A percentile compares a stretch with the other conserved stretches of the same genome.
phyloP scores from a whole-genome alignment of 768 basidiomycete species.

The Phaffia australis region DNA sequence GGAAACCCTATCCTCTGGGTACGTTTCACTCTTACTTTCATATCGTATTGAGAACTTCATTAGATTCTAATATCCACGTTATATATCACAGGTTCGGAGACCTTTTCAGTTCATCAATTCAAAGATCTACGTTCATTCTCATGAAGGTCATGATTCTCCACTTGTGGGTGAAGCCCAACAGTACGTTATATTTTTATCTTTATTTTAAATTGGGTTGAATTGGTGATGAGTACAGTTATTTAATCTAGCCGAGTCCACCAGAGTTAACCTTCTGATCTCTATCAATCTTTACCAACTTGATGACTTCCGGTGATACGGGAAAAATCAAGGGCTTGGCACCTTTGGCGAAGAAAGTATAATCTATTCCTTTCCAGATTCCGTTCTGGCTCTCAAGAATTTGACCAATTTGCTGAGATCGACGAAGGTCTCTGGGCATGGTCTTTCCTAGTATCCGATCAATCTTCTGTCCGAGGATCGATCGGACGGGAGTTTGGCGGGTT shows the following conservation, averaged over 20 bases:
- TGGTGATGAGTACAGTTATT: too few species aligned
- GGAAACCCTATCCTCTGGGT: constrained; percentile 24
- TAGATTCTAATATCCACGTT: not conserved
- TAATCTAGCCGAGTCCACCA: too few species aligned
- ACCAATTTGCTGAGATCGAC: constrained; percentile 22
- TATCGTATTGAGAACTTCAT: too few species aligned
- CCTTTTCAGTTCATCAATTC: constrained; percentile 23
- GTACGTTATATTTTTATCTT: not conserved
- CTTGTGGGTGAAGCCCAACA: constrained; percentile 25
- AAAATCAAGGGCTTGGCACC: constrained; percentile 14
- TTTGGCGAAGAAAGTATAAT: constrained; percentile 23
- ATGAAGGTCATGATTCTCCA: constrained; percentile 11
- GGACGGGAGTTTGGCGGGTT: constrained; percentile 23
- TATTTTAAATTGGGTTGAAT: too few species aligned
- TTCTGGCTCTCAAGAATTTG: constrained; percentile 1
- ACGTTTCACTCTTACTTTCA: not conserved
- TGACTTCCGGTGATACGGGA: not conserved
- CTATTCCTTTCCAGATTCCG: constrained; percentile 7
- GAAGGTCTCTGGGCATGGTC: constrained; percentile 18
- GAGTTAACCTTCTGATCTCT: too few species aligned
- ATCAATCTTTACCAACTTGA: not conserved
- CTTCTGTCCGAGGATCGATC: constrained; percentile 1
- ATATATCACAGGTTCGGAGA: constrained; percentile 7
- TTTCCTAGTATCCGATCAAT: constrained; percentile 6
- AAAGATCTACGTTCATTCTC: constrained; percentile 16